Conservation (phyloP, 1,284 basidiomycete genomes). For the Boletus calvinii region DNA sequence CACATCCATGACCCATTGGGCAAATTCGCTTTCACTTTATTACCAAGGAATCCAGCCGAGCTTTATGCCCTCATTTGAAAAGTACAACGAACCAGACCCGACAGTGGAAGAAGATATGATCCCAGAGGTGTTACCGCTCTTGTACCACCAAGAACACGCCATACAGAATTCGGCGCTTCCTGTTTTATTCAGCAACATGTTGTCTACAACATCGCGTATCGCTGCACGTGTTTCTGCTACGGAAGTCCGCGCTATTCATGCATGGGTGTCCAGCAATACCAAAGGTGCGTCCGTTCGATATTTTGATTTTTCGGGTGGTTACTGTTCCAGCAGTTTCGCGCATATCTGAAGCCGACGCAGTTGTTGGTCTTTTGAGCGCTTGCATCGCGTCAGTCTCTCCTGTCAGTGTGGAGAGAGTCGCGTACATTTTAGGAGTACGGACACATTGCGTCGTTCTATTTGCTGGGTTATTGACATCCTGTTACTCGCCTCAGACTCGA, state of each 20-base stretch:
- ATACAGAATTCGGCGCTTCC: not conserved
- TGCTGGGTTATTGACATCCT: not conserved
- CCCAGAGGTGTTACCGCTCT: not conserved
- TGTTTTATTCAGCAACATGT: constrained; percentile 1
- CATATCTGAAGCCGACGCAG: constrained; percentile 4
- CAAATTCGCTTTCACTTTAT: not conserved
- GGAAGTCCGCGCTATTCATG: constrained; percentile 2
- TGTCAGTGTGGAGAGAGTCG: not conserved
- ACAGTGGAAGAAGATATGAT: not conserved
- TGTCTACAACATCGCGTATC: not conserved
- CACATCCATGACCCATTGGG: constrained; percentile 4
- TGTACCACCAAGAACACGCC: constrained; percentile 9
- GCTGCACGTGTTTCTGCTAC: not conserved
- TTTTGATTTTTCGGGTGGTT: not conserved
- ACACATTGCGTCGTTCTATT: not conserved
- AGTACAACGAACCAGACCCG: constrained; percentile 7
- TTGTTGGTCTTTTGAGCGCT: constrained; percentile 1
- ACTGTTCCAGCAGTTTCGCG: not conserved
- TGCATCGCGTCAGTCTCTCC: constrained; percentile 8
- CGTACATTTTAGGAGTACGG: constrained; percentile 4
- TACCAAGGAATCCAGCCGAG: constrained; percentile 4
- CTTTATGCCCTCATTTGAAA: constrained; percentile 7
- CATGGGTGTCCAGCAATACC: not conserved
- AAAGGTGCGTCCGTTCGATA: not conserved
- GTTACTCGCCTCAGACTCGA: not conserved